Evolutionary conservation across 257 asterid genomes (phyloP), one percentile per base, ranked within the genome.

Genomic region (Lithospermum erythrorhizon): DNA sequence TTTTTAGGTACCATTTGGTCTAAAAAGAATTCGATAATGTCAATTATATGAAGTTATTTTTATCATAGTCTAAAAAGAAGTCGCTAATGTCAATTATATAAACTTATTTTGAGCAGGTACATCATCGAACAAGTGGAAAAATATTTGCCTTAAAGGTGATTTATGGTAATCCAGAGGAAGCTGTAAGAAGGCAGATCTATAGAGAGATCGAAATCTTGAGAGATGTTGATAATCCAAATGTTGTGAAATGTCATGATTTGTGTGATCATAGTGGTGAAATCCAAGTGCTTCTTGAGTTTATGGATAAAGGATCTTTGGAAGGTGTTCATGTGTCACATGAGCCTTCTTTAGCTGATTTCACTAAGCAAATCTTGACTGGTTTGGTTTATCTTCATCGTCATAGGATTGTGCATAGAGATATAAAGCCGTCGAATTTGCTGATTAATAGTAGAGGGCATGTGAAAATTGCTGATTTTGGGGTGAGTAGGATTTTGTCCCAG

Each of bases 151-250:
- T 89, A 16, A 89, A 89, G 22, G 95, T 86, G 22, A 89, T 89
- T 53, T 74, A 84, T 76, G 95, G 94, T 54, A 73, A 87, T 82
- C 97, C 81, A 70, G 94, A 89, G 0, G 97, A 87, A 72, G 75
- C 87, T 57, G 82, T 81, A 10, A 86, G 91, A 21, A 75, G 68
- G 27, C 91, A 84, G 87, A 89, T 89, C 76, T 72, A 89, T 79
- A 91, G 97, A 23, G 95, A 89, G 70, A 86, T 89, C 80, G 81
- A 82, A 88, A 89, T 89, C 82, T 94, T 89, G 56, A 87, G 95
- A 30, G 94, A 80, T 64, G 96, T 89, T 9, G 85, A 83, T 73
- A 71, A 89, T 79, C 85, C 83, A 11, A 86, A 82, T 82, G 86
- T 89, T 1, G 97, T 89, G 7, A 71, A 73, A 20, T 89, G 97